Base-by-base conservation (phyloP, 1,284 basidiomycete genomes). In the Retiboletus flavoniger region DNA sequence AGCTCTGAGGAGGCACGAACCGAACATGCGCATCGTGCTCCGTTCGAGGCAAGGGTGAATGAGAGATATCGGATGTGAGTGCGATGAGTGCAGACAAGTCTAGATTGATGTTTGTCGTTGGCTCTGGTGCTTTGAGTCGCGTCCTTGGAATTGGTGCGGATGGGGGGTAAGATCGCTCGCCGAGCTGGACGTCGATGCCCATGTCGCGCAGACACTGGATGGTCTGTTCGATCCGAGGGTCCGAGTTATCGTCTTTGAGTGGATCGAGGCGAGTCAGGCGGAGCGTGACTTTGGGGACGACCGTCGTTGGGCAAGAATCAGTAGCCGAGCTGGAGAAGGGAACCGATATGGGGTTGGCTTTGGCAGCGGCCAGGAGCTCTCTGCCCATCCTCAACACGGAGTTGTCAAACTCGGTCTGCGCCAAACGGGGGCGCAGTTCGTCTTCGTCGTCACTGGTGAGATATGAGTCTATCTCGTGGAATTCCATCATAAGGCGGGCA, bases 31-130 rank as follows among this genome's bases (percentile, higher is more conserved):
- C 89, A 41, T 84, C 85, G 24, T 79, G 79, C 0, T 76, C 62
- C 1, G 78, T 77, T 0, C 53, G 42, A 0, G 91, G 91, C 0
- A 93, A 73, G 0, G 81, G 75, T 1, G 87, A 76, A 67, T 94
- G 91, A 0, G 90, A 84, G 39, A 92, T 80, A 61, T 94, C 91
- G 5, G 89, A 91, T 32, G 91, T 82, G 26, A 95, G 78, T 0
- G 91, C 91, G 57, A 94, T 88, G 47, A 94, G 79, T 0, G 87
- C 77, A 0, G 91, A 93, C 9, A 93, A 77, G 67, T 94, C 92
- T 39, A 93, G 77, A 62, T 92, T 93, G 68, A 94, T 75, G 43
- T 75, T 74, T 4, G 66, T 59, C 0, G 84, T 86, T 0, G 89
- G 86, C 17, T 70, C 49, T 10, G 79, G 57, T 10, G 4, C 10